Evolutionary conservation across 768 basidiomycete species (phyloP).

Genomic region (Psilocybe cubensis): DNA sequence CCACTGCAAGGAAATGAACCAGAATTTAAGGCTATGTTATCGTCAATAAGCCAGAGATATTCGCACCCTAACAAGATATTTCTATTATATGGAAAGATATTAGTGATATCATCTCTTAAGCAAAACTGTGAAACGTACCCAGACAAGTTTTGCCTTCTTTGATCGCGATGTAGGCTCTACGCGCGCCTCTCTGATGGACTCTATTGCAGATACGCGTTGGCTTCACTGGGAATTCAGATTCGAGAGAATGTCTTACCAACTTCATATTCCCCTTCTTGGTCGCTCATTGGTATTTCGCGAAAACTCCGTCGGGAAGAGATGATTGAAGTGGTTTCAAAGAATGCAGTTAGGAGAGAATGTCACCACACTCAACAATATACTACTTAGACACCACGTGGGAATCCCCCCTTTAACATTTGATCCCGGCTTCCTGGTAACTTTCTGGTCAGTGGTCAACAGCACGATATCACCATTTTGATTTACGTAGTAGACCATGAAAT

Average conservation of each 20-base stretch:
- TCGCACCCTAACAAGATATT: slow-evolving; percentile 62
- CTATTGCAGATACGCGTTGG: slow-evolving; percentile 32
- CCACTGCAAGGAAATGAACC: slow-evolving; percentile 46
- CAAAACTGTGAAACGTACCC: slow-evolving; percentile 43
- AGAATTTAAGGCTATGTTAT: not conserved
- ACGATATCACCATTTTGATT: too few relatives aligned
- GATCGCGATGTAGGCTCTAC: slow-evolving; percentile 39
- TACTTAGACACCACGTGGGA: not conserved
- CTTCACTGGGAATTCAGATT: not conserved
- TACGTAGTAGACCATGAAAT: too few relatives aligned
- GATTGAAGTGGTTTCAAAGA: not conserved
- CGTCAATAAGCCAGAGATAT: not conserved
- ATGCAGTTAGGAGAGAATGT: not conserved
- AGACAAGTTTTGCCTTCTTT: slow-evolving; percentile 48
- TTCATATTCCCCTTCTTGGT: slow-evolving; percentile 61
- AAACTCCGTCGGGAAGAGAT: not conserved
- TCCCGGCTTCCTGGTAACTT: too few relatives aligned
- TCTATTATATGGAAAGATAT: slow-evolving; percentile 34
- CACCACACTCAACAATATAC: not conserved
- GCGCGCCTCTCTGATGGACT: slow-evolving; percentile 56
- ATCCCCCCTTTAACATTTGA: too few relatives aligned
- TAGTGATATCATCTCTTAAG: not conserved
- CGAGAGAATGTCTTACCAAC: slow-evolving; percentile 52
- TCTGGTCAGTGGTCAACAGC: too few relatives aligned
- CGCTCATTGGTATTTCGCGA: slow-evolving; percentile 24